These are phyloP conservation scores for Rhododendron henanense DNA, from an alignment of 148 eudicot species.

Conservation along the genomic window DNA sequence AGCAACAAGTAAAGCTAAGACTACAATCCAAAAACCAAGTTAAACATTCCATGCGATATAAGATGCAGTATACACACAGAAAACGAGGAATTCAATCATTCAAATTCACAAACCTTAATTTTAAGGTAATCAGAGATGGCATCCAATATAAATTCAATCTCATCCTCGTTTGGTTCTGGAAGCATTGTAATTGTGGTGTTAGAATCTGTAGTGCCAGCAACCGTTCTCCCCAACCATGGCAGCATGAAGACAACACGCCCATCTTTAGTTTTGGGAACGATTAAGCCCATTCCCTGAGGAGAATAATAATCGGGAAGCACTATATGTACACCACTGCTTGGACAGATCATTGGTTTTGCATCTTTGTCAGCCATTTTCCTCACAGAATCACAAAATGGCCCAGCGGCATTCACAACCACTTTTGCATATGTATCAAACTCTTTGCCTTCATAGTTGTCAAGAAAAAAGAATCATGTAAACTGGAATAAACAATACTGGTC, in stretches of 20 bases:
- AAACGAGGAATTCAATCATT: neutral
- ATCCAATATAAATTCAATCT: slow-evolving; percentile 84
- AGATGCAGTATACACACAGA: neutral
- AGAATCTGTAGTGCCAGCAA: slow-evolving; percentile 97
- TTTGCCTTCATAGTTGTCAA: slow-evolving; percentile 47
- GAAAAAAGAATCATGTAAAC: slow-evolving; percentile 15
- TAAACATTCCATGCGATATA: neutral
- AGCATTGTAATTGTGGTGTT: slow-evolving; percentile 78
- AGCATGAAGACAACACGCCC: slow-evolving; percentile 98
- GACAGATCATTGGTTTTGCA: slow-evolving; percentile 75
- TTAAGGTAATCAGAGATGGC: slow-evolving; percentile 87
- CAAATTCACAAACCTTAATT: slow-evolving; percentile 15
- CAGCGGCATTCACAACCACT: slow-evolving; percentile 91
- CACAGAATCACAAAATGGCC: slow-evolving; percentile 91
- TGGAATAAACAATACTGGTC: neutral
- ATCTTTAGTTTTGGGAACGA: slow-evolving; percentile 97
- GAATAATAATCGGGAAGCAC: slow-evolving; percentile 96
- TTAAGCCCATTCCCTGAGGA: slow-evolving; percentile 96
- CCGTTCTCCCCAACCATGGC: slow-evolving; percentile 95
- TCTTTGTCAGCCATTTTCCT: slow-evolving; percentile 72
- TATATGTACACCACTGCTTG: slow-evolving; percentile 95
- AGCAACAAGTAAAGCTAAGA: neutral
- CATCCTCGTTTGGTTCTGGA: slow-evolving; percentile 98
- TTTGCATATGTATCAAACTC: slow-evolving; percentile 91
- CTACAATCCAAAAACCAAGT: neutral